Percentiles rank a stretch among this genome's conserved stretches.
Evolutionary conservation across 805 yeast species (phyloP).

Genomic region (Ogataea glucozyma): DNA sequence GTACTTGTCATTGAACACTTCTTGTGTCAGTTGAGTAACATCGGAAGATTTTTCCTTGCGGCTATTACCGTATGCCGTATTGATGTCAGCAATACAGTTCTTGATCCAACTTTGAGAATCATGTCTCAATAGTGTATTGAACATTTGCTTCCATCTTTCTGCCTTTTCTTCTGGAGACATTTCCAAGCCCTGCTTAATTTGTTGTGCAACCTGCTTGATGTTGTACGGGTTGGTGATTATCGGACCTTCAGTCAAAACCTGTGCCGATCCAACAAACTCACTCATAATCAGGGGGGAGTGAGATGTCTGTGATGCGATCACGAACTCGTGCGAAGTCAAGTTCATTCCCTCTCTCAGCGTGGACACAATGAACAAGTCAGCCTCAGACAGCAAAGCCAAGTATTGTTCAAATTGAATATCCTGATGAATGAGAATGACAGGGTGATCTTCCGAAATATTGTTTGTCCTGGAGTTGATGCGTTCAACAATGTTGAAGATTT

Average conservation of each 20-base stretch:
- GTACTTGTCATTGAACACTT: conserved; percentile 38
- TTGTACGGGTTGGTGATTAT: conserved; percentile 92
- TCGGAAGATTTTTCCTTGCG: conserved; percentile 27
- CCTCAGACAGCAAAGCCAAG: conserved; percentile 80
- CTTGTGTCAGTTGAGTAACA: conserved; percentile 32
- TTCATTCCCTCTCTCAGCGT: conserved; percentile 97
- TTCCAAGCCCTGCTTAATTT: conserved; percentile 62
- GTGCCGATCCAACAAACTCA: conserved; percentile 94
- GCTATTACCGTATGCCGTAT: conserved; percentile 47
- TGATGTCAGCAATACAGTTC: conserved; percentile 54
- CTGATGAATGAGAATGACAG: conserved; percentile 84
- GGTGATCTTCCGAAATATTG: conserved; percentile 73
- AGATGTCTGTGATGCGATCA: conserved; percentile 67
- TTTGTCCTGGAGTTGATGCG: conserved; percentile 78
- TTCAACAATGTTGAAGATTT: conserved; percentile 74
- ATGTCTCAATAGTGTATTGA: conserved; percentile 58
- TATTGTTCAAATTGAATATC: conserved; percentile 90
- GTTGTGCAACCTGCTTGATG: conserved; percentile 59
- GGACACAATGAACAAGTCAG: conserved; percentile 83
- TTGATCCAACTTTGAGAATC: conserved; percentile 79
- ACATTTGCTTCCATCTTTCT: conserved; percentile 61
- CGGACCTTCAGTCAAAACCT: conserved; percentile 70
- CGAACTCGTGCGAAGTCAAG: conserved; percentile 91
- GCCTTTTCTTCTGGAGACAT: conserved; percentile 62
- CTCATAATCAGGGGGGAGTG: conserved; percentile 83